Conservation (phyloP, 768 basidiomycete genomes). For the Amanita molliuscula region DNA sequence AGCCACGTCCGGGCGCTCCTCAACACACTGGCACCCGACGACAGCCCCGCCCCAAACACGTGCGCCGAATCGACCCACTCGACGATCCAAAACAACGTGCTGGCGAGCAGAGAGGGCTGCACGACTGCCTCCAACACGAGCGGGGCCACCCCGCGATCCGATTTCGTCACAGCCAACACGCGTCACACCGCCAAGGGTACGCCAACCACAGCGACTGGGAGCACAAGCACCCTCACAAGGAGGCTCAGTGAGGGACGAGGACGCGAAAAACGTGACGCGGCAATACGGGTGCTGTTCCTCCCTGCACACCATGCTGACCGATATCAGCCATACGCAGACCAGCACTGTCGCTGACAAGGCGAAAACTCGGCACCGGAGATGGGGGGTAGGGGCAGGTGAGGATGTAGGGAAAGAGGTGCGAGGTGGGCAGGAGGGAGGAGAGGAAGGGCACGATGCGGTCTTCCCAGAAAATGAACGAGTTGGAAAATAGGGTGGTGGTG, state of each 20-base stretch:
- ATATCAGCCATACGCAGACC: constrained; percentile 62
- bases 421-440: constrained; percentile 49
- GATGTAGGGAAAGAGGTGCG: constrained; percentile 39
- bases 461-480: constrained; percentile 97
- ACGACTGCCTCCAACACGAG: constrained; percentile 53
- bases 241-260: constrained; percentile 56
- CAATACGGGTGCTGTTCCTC: constrained; percentile 94
- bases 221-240: constrained; percentile 42
- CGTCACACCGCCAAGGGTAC: constrained; percentile 46
- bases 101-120: constrained; percentile 45
- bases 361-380: constrained; percentile 68
- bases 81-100: constrained; percentile 63
- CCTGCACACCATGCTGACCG: constrained; percentile 78
- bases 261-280: constrained; percentile 80
- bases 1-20: constrained; percentile 48
- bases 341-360: constrained; percentile 61
- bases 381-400: constrained; percentile 56
- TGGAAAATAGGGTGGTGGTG: constrained; percentile 71
- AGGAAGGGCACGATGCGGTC: constrained; percentile 71
- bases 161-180: constrained; percentile 56
- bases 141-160: constrained; percentile 63
- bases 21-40: constrained; percentile 28
- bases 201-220: constrained; percentile 38
- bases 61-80: constrained; percentile 67
- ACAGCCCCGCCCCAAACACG: constrained; percentile 23